These are phyloP conservation scores for Pisolithus thermaeus DNA, from an alignment of 1,284 basidiomycete genomes.

Conservation along the genomic window DNA sequence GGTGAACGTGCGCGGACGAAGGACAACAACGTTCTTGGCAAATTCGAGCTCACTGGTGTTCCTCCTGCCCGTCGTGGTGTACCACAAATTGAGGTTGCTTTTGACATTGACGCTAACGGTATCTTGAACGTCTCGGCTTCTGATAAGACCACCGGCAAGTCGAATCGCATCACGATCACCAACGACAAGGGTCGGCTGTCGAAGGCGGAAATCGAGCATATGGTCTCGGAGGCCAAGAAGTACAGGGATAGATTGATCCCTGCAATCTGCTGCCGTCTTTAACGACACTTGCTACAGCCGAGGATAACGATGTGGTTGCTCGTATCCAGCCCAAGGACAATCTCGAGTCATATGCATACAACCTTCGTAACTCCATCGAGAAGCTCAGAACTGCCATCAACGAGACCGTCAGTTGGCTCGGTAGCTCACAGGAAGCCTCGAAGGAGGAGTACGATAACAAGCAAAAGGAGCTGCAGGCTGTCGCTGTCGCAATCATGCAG, in stretches of 20 bases:
- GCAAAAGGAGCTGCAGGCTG: constrained; percentile 91
- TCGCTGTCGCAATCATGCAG: constrained; percentile 95
- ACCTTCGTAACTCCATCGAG: constrained; percentile 85
- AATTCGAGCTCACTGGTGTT: constrained; percentile 82
- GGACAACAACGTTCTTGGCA: constrained; percentile 97
- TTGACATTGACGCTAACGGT: constrained; percentile 92
- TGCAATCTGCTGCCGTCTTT: constrained; percentile 3
- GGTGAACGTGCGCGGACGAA: constrained; percentile 94
- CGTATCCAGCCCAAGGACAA: constrained; percentile 86
- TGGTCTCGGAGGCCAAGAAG: too few relatives aligned
- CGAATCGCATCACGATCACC: neutral
- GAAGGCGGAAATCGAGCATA: too few relatives aligned
- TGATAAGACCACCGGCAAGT: constrained; percentile 73
- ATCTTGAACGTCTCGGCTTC: constrained; percentile 84
- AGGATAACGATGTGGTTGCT: constrained; percentile 77
- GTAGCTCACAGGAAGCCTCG: constrained; percentile 82
- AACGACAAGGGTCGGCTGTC: too few relatives aligned
- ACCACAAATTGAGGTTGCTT: constrained; percentile 91
- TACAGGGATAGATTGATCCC: constrained; percentile 54
- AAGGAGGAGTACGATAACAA: constrained; percentile 95
- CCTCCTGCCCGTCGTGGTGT: too few relatives aligned
- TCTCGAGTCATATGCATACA: constrained; percentile 94
- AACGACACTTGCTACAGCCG: constrained; percentile 39
- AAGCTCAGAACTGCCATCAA: constrained; percentile 82
- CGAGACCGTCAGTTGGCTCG: constrained; percentile 87